Evolutionary conservation across 768 basidiomycete species (phyloP).

Genomic region (Crassisporium funariophilum): DNA sequence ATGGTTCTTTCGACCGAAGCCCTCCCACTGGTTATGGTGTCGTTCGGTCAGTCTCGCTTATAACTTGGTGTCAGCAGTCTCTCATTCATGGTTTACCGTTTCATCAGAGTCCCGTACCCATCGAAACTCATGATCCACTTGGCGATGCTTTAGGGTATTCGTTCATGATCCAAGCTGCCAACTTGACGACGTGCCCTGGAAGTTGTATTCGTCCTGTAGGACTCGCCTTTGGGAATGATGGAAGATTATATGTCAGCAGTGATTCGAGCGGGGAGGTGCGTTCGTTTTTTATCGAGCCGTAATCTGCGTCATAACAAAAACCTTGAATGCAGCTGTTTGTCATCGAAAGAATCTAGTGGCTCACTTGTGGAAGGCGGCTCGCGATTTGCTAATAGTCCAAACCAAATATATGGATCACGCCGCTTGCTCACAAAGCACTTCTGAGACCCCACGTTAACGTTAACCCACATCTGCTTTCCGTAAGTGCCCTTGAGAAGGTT

Average conservation of each 20-base stretch:
- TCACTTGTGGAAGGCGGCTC: too few relatives aligned
- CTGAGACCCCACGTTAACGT: too few relatives aligned
- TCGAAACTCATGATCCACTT: constrained; percentile 12
- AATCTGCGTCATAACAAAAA: too few relatives aligned
- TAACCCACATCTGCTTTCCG: too few relatives aligned
- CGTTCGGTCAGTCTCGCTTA: constrained; percentile 30
- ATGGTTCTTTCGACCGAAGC: constrained; percentile 41
- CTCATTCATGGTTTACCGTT: not conserved
- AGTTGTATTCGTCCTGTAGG: constrained; percentile 48
- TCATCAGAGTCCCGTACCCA: constrained; percentile 30
- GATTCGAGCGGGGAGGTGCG: constrained; percentile 46
- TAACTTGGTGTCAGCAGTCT: too few relatives aligned
- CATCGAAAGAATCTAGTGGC: too few relatives aligned
- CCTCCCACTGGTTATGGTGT: constrained; percentile 52
- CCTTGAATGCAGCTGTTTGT: too few relatives aligned
- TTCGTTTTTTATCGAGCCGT: not conserved
- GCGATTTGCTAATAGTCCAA: too few relatives aligned
- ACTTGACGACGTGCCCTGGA: constrained; percentile 40
- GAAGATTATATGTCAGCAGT: constrained; percentile 41
- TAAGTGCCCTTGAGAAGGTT: too few relatives aligned
- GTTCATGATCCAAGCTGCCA: constrained; percentile 42
- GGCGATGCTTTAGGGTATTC: constrained; percentile 19
- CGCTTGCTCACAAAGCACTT: too few relatives aligned
- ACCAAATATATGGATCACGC: too few relatives aligned
- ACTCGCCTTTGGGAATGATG: constrained; percentile 38